These are phyloP conservation scores for Chytridium lagenaria DNA, from an alignment of 371 early-diverging fungal genomes.

Conservation along the genomic window DNA sequence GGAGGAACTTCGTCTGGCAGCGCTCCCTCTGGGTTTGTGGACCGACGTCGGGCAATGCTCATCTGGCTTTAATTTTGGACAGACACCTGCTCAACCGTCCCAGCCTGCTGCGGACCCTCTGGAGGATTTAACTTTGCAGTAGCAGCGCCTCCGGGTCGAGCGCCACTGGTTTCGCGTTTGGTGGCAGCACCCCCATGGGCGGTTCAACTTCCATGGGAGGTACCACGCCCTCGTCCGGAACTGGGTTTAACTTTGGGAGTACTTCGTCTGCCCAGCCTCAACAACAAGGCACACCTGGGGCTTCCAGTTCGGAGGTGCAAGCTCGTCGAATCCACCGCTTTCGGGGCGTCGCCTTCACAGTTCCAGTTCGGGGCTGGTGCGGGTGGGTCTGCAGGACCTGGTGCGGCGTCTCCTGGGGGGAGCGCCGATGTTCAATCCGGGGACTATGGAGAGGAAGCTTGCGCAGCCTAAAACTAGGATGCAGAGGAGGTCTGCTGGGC, in stretches of 20 bases:
- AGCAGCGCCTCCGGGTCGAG: background rate
- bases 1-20: too few relatives aligned
- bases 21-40: too few relatives aligned
- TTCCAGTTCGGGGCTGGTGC: constrained; percentile 15
- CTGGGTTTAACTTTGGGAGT: constrained; percentile 7
- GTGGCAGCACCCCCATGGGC: background rate
- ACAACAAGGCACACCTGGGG: too few relatives aligned
- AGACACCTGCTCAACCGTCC: too few relatives aligned
- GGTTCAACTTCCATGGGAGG: too few relatives aligned
- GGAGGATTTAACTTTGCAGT: too few relatives aligned
- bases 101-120: too few relatives aligned
- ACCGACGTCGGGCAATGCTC: too few relatives aligned
- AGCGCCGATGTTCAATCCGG: constrained; percentile 19
- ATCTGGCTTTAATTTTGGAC: too few relatives aligned
- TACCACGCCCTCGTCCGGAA: too few relatives aligned
- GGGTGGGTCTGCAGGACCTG: background rate
- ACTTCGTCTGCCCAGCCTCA: background rate
- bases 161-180: constrained; percentile 5
- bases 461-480: constrained; percentile 16
- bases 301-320: too few relatives aligned
- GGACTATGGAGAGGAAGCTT: constrained; percentile 8
- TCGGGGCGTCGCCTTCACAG: background rate
- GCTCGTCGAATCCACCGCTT: background rate
- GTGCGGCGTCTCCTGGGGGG: too few relatives aligned
- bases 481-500: background rate